Percentiles rank a stretch among this genome's conserved stretches.
phyloP scores from a whole-genome alignment of 345 rosid species.

The Geranium rotundifolium region DNA sequence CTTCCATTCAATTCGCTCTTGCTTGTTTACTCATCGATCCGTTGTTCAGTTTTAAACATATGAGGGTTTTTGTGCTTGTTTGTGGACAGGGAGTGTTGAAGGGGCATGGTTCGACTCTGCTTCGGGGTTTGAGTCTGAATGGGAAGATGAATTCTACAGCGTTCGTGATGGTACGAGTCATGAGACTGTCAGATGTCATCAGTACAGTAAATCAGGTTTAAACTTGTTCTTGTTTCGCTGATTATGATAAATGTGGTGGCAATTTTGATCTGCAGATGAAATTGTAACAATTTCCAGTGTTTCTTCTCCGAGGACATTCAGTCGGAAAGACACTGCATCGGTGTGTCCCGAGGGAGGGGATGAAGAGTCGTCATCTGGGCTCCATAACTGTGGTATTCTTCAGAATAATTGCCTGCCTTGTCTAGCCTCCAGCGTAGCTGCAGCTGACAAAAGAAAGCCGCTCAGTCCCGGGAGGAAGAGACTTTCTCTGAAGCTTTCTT shows the following conservation, averaged over 20 bases:
- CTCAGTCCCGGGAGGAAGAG: constrained; percentile 48
- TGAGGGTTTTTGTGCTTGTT: not conserved
- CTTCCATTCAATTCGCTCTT: not conserved
- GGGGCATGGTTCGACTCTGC: constrained; percentile 68
- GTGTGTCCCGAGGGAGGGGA: constrained; percentile 41
- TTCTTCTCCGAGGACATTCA: constrained; percentile 5
- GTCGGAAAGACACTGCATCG: constrained; percentile 28
- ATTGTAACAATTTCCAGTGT: constrained; percentile 37
- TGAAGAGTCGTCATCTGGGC: constrained; percentile 17
- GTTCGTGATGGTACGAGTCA: constrained; percentile 55
- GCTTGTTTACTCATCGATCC: not conserved
- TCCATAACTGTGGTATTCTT: constrained; percentile 58
- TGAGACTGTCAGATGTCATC: not conserved
- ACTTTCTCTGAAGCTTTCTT: constrained; percentile 39
- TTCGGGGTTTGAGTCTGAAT: constrained; percentile 58
- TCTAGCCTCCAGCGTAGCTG: constrained; percentile 49
- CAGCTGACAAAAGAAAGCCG: constrained; percentile 63
- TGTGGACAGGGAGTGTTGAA: constrained; percentile 41
- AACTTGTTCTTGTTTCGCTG: not conserved
- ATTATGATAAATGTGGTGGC: not conserved
- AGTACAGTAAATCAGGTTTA: not conserved
- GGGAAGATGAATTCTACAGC: constrained; percentile 85
- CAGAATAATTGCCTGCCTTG: constrained; percentile 77
- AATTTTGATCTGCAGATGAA: not conserved
- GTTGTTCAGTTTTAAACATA: not conserved